Conservation (phyloP, 495 filamentous ascomycete genomes). For the Recurvomyces mirabilis region DNA sequence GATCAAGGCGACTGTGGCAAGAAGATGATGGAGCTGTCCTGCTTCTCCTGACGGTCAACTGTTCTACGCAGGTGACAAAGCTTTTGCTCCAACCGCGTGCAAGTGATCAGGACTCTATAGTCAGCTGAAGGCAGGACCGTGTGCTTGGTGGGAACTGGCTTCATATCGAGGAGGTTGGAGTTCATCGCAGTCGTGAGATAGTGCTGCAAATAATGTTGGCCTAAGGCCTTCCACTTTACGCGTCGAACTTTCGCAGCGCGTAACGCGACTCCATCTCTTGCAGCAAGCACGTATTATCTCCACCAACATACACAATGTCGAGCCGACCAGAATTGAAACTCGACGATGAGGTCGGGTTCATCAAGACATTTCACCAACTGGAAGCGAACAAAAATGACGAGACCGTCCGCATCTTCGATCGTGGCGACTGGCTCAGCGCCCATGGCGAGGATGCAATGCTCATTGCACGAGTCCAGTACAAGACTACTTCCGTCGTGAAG, state of each 20-base stretch:
- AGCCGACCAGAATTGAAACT: constrained; percentile 80
- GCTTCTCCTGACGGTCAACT: no score
- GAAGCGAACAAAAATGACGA: constrained; percentile 51
- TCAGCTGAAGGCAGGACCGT: no score
- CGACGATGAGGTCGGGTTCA: constrained; percentile 93
- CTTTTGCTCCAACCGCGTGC: no score
- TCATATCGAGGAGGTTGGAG: no score
- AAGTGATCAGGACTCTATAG: no score
- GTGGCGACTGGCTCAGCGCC: constrained; percentile 89
- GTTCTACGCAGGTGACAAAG: no score
- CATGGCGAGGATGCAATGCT: constrained; percentile 88
- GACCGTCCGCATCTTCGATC: constrained; percentile 80
- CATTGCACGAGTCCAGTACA: constrained; percentile 90
- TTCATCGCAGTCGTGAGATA: no score
- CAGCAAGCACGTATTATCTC: no score
- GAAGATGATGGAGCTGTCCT: no score
- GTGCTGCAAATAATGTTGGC: no score
- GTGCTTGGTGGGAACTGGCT: no score
- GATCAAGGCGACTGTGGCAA: no score
- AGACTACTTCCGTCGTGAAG: constrained; percentile 88
- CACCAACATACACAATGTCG: constrained; percentile 6
- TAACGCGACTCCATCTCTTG: neutral
- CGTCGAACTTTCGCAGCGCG: neutral
- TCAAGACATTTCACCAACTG: constrained; percentile 80
- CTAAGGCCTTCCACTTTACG: neutral